phyloP scores from a whole-genome alignment of 352 stramenopile genomes.

The Globisporangium splendens region DNA sequence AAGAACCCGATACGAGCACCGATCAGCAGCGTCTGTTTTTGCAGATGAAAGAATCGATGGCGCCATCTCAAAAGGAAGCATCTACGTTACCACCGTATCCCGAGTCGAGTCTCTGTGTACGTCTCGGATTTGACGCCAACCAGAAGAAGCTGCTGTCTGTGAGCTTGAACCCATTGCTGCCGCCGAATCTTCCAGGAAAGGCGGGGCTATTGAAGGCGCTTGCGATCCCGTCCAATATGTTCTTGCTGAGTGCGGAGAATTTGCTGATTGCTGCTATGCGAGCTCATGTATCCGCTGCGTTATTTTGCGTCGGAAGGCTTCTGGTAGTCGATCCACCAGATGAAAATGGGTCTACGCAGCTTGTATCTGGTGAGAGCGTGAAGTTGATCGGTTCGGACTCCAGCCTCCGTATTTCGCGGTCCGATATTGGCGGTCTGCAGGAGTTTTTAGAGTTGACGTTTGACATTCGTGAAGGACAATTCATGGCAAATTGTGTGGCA shows the following conservation, averaged over 20 bases:
- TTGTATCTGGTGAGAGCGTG: conserved; percentile 73
- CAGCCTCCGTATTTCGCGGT: conserved; percentile 57
- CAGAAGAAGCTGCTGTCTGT: conserved; percentile 63
- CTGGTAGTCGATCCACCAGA: conserved; percentile 67
- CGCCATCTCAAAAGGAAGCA: conserved; percentile 16
- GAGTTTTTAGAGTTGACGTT: conserved; percentile 81
- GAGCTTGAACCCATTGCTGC: conserved; percentile 57
- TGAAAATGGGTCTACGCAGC: conserved; percentile 44
- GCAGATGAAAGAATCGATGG: conserved; percentile 44
- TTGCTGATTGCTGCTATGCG: conserved; percentile 73
- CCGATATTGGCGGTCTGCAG: conserved; percentile 73
- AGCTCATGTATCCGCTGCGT: conserved; percentile 61
- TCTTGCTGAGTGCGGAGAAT: conserved; percentile 68
- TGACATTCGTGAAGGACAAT: conserved; percentile 69
- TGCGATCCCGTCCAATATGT: conserved; percentile 75
- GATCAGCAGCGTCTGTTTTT: conserved; percentile 63
- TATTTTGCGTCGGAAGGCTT: conserved; percentile 71
- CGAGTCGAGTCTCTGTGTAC: conserved; percentile 67
- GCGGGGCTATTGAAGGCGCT: conserved; percentile 51
- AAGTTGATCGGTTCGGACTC: conserved; percentile 53
- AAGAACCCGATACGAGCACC: conserved; percentile 40
- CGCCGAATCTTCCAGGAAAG: conserved; percentile 57
- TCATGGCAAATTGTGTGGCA: conserved; percentile 65
- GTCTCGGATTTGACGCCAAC: conserved; percentile 53
- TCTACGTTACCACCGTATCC: conserved; percentile 38